Percentiles rank a stretch among this genome's conserved stretches.
Conservation (phyloP, 2,329 filamentous ascomycete genomes). For the Ceratocystis albifundus region DNA sequence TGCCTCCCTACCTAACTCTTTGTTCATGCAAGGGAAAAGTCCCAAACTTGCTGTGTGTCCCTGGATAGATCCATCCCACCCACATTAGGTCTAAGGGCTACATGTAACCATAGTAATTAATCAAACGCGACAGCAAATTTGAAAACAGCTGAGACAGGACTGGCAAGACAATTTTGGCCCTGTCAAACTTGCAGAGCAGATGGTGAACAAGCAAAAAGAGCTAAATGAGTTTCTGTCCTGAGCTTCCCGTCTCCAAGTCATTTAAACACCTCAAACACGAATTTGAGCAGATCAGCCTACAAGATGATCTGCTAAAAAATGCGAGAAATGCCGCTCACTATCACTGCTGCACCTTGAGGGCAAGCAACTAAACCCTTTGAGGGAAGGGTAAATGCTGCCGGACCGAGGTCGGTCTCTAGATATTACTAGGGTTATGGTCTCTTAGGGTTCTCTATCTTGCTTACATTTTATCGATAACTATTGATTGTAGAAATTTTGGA, state of each 20-base stretch:
- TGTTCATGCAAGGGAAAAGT: conserved; percentile 3
- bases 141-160: background rate
- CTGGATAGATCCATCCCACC: background rate
- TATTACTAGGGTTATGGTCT: background rate
- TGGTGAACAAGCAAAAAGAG: background rate
- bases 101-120: background rate
- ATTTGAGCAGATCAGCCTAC: background rate
- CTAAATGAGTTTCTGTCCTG: background rate
- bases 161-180: background rate
- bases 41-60: background rate
- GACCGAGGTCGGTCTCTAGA: background rate
- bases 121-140: background rate
- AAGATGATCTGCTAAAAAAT: background rate
- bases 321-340: background rate
- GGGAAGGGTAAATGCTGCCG: background rate
- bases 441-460: background rate
- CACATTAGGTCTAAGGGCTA: background rate
- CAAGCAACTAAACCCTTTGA: background rate
- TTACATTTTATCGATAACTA: background rate
- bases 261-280: conserved; percentile 1
- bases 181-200: background rate
- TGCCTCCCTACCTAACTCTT: background rate
- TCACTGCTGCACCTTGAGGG: background rate
- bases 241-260: background rate
- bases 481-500: no score